Evolutionary conservation across 1,139 yeast genomes (phyloP).

Genomic region (Saccharomycopsis hybrid): DNA sequence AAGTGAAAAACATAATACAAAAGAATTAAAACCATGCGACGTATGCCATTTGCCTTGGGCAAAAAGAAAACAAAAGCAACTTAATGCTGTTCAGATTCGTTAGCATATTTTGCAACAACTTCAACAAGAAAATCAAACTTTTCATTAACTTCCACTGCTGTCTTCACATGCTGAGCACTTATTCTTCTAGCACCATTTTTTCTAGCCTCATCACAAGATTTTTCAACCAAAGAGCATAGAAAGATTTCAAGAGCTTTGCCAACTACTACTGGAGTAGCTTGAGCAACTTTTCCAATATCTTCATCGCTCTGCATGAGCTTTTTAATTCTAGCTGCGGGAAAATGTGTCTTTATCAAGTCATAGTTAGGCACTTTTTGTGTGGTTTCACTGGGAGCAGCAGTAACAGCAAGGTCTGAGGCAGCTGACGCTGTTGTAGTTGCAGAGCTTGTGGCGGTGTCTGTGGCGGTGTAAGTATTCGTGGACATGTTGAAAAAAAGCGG

Average conservation of each 20-base stretch:
- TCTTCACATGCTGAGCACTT: constrained; percentile 73
- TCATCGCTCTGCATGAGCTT: constrained; percentile 97
- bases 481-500: background rate
- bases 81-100: background rate
- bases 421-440: background rate
- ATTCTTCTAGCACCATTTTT: constrained; percentile 74
- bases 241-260: constrained; percentile 92
- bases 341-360: constrained; percentile 76
- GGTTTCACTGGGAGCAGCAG: too few relatives aligned
- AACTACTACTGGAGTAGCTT: constrained; percentile 94
- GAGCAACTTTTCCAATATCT: constrained; percentile 97
- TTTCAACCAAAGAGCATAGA: constrained; percentile 83
- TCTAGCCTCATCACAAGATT: constrained; percentile 73
- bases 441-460: background rate
- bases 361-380: constrained; percentile 18
- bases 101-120: constrained; percentile 38
- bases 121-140: constrained; percentile 88
- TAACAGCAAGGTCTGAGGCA: too few relatives aligned
- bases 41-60: too few relatives aligned
- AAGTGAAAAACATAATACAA: too few relatives aligned
- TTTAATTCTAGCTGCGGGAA: constrained; percentile 95
- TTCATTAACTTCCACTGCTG: constrained; percentile 80
- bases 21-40: too few relatives aligned
- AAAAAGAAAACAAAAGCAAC: too few relatives aligned
- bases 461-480: background rate